Evolutionary conservation across 2,329 filamentous ascomycete species (phyloP).

Genomic region (Cladophialophora bantiana): DNA sequence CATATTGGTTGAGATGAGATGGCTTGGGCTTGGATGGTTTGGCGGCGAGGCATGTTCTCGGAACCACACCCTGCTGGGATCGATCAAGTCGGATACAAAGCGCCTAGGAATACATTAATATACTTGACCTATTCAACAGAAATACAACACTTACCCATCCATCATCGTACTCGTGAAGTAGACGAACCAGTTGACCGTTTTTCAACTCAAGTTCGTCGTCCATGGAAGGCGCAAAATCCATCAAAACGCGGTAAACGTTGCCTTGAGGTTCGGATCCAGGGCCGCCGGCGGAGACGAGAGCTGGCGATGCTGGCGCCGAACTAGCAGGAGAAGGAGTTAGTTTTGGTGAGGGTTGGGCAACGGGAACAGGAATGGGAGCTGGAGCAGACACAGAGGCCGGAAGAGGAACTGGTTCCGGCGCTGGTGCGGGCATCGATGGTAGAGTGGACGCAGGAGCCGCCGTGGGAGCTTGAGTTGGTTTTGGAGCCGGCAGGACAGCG

Average conservation of each 20-base stretch:
- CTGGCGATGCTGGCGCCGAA: slow-evolving; percentile 61
- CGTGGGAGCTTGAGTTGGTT: slow-evolving; percentile 17
- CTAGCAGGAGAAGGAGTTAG: slow-evolving; percentile 56
- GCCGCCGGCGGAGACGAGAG: slow-evolving; percentile 52
- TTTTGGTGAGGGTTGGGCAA: slow-evolving; percentile 38
- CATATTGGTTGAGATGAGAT: slow-evolving; percentile 62
- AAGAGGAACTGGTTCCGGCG: slow-evolving; percentile 67
- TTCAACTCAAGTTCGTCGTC: slow-evolving; percentile 86
- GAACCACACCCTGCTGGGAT: slow-evolving; percentile 89
- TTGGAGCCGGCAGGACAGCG: slow-evolving; percentile 35
- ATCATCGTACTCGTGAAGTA: slow-evolving; percentile 96
- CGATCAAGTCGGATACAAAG: slow-evolving; percentile 91
- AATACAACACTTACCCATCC: slow-evolving; percentile 77
- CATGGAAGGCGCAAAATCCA: slow-evolving; percentile 92
- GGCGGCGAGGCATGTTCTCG: slow-evolving; percentile 90
- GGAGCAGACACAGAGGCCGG: slow-evolving; percentile 55
- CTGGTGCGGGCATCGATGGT: slow-evolving; percentile 60
- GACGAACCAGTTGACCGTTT: slow-evolving; percentile 81
- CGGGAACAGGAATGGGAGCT: slow-evolving; percentile 7
- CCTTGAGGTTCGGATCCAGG: slow-evolving; percentile 58
- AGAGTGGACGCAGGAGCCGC: slow-evolving; percentile 19
- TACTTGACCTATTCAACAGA: slow-evolving; percentile 38
- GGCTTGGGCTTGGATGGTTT: slow-evolving; percentile 86
- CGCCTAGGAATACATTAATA: slow-evolving; percentile 63
- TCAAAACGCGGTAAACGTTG: slow-evolving; percentile 88